Conservation (phyloP, 164 flowering plant genomes). For the Malania oleifera region DNA sequence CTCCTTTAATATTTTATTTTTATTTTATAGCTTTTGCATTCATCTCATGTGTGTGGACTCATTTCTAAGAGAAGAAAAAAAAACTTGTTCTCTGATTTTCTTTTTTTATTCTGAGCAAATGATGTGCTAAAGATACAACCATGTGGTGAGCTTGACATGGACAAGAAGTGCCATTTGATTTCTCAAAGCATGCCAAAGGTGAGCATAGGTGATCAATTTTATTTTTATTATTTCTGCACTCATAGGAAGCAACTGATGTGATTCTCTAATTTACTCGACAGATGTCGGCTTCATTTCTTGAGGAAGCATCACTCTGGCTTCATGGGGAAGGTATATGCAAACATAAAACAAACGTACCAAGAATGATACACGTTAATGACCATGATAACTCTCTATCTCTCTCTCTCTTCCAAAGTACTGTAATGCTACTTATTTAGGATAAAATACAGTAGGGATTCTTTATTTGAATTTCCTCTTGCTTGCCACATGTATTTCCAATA, state of each 20-base stretch:
- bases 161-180: constrained; percentile 42
- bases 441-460: no score
- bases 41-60: no score
- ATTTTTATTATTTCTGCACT: neutral
- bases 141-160: constrained; percentile 43
- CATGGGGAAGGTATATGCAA: constrained; percentile 24
- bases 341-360: neutral
- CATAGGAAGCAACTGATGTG: neutral
- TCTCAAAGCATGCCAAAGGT: constrained; percentile 51
- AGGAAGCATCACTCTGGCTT: constrained; percentile 32
- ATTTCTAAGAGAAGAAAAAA: neutral
- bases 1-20: no score
- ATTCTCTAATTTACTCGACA: constrained; percentile 14
- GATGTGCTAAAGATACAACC: constrained; percentile 44
- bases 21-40: no score
- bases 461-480: no score
- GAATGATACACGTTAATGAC: neutral
- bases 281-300: constrained; percentile 41
- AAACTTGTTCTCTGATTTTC: neutral
- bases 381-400: no score
- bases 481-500: no score
- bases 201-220: neutral
- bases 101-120: neutral
- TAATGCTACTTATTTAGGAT: no score
- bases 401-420: no score